Conservation (phyloP, 768 basidiomycete species). For the Trametes cinnabarina region DNA sequence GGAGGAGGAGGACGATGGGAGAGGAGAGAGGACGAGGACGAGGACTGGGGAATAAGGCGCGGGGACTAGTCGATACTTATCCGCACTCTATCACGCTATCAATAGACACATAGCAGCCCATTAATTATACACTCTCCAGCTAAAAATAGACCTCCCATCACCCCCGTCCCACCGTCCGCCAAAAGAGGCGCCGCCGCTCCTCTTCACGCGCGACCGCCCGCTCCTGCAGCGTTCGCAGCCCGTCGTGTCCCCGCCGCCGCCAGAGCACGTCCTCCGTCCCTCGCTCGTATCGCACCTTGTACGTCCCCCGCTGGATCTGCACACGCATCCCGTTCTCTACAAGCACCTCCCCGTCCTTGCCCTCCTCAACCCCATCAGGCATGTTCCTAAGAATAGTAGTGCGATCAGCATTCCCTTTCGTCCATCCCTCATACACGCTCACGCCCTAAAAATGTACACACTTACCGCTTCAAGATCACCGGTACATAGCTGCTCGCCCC, state of each 20-base stretch:
- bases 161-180: conserved; percentile 24
- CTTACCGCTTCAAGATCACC: conserved; percentile 60
- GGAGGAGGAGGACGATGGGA: conserved; percentile 21
- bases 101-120: conserved; percentile 13
- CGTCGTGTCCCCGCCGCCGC: conserved; percentile 39
- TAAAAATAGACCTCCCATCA: conserved; percentile 19
- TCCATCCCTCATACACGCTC: conserved; percentile 12
- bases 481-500: conserved; percentile 34
- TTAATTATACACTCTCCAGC: conserved; percentile 5
- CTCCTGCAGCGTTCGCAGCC: conserved; percentile 33
- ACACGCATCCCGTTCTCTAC: conserved; percentile 47
- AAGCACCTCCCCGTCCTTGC: conserved; percentile 23
- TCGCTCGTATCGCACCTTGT: conserved; percentile 68
- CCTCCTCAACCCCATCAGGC: conserved; percentile 34
- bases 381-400: conserved; percentile 53
- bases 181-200: conserved; percentile 50
- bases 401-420: conserved; percentile 21
- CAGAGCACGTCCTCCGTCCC: conserved; percentile 59
- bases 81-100: conserved; percentile 19
- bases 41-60: background rate
- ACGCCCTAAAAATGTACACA: conserved; percentile 23
- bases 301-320: conserved; percentile 56
- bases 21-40: background rate
- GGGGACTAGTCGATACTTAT: conserved; percentile 6
- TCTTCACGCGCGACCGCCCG: conserved; percentile 49